phyloP scores from a whole-genome alignment of 2,329 filamentous ascomycete genomes.

The Tolypocladium ovalisporum region DNA sequence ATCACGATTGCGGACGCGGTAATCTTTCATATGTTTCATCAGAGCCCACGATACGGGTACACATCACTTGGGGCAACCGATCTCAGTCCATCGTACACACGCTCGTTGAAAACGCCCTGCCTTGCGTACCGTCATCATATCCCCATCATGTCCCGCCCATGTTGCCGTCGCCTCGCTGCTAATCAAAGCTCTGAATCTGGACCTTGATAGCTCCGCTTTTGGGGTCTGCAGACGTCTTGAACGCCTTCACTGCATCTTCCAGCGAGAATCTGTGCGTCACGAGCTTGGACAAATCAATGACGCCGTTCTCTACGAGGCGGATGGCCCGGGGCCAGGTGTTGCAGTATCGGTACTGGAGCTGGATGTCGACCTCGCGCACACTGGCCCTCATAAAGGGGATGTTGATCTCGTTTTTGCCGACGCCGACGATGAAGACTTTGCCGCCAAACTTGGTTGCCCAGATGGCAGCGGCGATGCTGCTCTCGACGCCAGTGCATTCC shows the following conservation, averaged over 20 bases:
- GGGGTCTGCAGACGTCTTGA: constrained; percentile 77
- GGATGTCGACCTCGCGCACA: constrained; percentile 84
- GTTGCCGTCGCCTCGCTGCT: neutral
- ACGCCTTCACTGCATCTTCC: constrained; percentile 81
- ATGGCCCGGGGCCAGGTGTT: constrained; percentile 97
- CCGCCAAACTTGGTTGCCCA: constrained; percentile 90
- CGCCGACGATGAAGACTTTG: constrained; percentile 93
- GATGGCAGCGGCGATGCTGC: constrained; percentile 74
- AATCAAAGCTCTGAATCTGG: constrained; percentile 63
- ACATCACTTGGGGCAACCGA: neutral
- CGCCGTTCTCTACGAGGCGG: constrained; percentile 70
- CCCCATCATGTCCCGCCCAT: neutral
- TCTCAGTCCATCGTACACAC: neutral
- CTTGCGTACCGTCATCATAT: neutral
- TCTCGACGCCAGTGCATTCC: constrained; percentile 93
- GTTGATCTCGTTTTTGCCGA: constrained; percentile 90
- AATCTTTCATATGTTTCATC: neutral
- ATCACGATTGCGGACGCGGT: neutral
- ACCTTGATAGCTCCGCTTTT: constrained; percentile 97
- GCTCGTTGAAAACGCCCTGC: too few relatives aligned
- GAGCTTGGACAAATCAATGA: constrained; percentile 70
- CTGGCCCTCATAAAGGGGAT: constrained; percentile 92
- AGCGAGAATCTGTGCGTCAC: constrained; percentile 82
- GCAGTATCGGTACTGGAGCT: constrained; percentile 93
- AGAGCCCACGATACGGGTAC: neutral